Base-by-base conservation (phyloP, 495 filamentous ascomycete species). In the Rusavskia elegans region DNA sequence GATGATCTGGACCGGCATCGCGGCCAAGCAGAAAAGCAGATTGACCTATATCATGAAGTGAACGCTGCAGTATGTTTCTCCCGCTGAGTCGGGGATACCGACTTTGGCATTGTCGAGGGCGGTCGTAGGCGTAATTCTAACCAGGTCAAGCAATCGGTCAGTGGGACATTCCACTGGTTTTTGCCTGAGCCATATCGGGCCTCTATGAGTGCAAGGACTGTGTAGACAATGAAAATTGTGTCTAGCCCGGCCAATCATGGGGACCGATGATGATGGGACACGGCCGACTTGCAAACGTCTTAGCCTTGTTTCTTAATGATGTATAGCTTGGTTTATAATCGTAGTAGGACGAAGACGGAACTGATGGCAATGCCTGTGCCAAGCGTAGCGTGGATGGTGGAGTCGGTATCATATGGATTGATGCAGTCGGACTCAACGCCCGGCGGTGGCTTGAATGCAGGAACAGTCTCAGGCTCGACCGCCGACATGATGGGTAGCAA, bases 41-140 rank as follows among this genome's bases (percentile, higher is more conserved):
- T 71, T 70, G 8, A 59, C 59, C 20, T 63, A 60, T 23, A 65
- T 62, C 48, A 69, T 59, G 45, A 68, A 64, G 13, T 69, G 48
- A n/a, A 64, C 54, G 51, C 63, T 50, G 19, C 63, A 61, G 49
- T 60, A 66, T 5, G 59, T 61, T 32, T 57, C 56, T 20, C 55
- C 21, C 48, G 17, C 11, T 4, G 44, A 19, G 23, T 58, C 19
- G n/a, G 54, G 53, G 30, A 71, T 52, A 0, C 66, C 57, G 27
- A 57, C 57, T 54, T 69, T 71, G 52, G 65, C 64, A n/a, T n/a
- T n/a, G n/a, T n/a, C n/a, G n/a, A n/a, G n/a, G n/a, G n/a, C n/a
- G n/a, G n/a, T n/a, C n/a, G n/a, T n/a, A n/a, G 39, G 40, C 38
- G 41, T 16, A 41, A 27, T 32, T n/a, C 1, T 20, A 19, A 21